Conservation (phyloP, 139 green algal species). For the Chlorella sp. region DNA sequence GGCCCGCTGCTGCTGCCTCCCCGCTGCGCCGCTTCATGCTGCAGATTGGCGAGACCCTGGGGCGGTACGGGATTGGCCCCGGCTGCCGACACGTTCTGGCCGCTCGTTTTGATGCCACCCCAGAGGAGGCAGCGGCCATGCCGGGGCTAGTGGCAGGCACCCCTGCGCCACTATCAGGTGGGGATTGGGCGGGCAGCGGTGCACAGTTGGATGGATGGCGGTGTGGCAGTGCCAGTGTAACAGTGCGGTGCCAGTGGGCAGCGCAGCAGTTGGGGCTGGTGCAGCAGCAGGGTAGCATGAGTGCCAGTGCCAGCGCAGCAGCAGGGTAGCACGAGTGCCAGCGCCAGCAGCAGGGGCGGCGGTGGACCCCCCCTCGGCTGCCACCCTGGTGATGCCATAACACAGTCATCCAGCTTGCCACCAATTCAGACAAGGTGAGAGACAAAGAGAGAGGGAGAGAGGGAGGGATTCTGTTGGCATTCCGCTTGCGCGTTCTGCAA, state of each 20-base stretch:
- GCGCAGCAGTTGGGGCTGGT: neutral
- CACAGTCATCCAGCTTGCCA: too few relatives aligned
- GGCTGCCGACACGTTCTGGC: slow-evolving; percentile 53
- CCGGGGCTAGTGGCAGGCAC: slow-evolving; percentile 24
- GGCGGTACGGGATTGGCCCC: slow-evolving; percentile 64
- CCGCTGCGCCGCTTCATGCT: neutral
- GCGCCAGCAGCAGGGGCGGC: neutral
- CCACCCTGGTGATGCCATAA: neutral
- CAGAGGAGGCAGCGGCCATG: slow-evolving; percentile 49
- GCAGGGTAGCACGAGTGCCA: too few relatives aligned
- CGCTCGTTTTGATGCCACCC: slow-evolving; percentile 63
- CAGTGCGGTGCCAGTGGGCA: too few relatives aligned
- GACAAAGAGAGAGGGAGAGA: too few relatives aligned
- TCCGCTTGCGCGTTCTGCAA: neutral
- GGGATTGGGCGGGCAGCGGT: neutral
- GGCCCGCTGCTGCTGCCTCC: neutral
- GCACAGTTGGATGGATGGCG: neutral
- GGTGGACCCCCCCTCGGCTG: neutral
- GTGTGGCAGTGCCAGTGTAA: neutral
- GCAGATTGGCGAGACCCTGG: slow-evolving; percentile 68
- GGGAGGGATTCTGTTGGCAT: too few relatives aligned
- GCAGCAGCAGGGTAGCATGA: too few relatives aligned
- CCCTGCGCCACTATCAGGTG: slow-evolving; percentile 22
- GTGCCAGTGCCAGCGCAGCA: too few relatives aligned
- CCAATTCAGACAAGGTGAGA: too few relatives aligned